Evolutionary conservation across 2,329 filamentous ascomycete species (phyloP), one percentile per base, ranked within the genome.

Genomic region (Neopestalotiopsis sp.): DNA sequence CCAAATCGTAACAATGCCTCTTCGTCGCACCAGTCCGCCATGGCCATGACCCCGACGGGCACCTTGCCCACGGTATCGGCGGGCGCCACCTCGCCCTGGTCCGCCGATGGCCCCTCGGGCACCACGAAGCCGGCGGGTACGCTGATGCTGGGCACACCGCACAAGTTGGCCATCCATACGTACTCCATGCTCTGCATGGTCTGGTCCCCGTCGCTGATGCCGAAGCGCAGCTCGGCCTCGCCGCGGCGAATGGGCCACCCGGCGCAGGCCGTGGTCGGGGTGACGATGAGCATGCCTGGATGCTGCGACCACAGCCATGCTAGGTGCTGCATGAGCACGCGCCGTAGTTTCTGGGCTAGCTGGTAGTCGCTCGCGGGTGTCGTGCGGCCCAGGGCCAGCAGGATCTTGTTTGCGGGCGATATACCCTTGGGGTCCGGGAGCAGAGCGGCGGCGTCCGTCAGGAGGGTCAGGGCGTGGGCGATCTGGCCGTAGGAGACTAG

Each of bases 381-480:
- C 6, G 88, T 86, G 42, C 85, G 84, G 56, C 88, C 90, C 9
- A 94, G 83, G 0, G 87, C 86, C 53, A 94, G 82, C 4, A 94
- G 84, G 45, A 94, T 84, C 69, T 89, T 88, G 79, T 91, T 93
- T 0, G 89, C 84, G 0, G 88, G 81, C 0, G 89, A 88, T 53
- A 91, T 82, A 30, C 85, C 82, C 5, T 78, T 74, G 0, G 85
- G 81, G 14, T 89, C 78, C 3, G 83, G 69, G 79, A 88, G 73
- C 17, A 86, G 72, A 0, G 84, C 82, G 1, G 84, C 80, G 0
- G 79, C 85, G 57, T 95, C 92, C 7, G 87, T 86, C 66, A 95
- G 87, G 70, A 94, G 92, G 0, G 92, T 93, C 70, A 95, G 79
- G 28, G 91, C 90, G 78, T 95, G 92, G 0, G 92, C 92, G 24